Percentiles rank a stretch among this genome's conserved stretches.
Conservation (phyloP, 2,329 filamentous ascomycete genomes). For the Blastomyces emzantsi region DNA sequence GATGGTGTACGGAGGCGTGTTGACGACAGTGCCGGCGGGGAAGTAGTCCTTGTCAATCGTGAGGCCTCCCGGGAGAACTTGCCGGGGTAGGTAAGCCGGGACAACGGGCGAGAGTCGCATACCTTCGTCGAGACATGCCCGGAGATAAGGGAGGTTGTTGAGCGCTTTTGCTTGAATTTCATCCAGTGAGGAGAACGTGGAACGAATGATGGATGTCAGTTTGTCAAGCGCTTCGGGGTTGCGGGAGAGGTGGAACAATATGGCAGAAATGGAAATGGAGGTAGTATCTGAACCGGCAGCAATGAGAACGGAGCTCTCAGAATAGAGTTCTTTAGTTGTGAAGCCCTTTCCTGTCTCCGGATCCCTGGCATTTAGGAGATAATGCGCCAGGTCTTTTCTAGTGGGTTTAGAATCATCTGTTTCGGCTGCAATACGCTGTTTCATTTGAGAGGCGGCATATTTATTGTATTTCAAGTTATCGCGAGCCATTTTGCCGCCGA, state of each 20-base stretch:
- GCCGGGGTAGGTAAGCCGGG: constrained; percentile 22
- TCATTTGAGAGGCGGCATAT: constrained; percentile 30
- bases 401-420: constrained; percentile 19
- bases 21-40: constrained; percentile 27
- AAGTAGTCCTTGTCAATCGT: constrained; percentile 26
- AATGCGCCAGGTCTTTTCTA: constrained; percentile 42
- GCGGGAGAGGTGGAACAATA: constrained; percentile 34
- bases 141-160: constrained; percentile 32
- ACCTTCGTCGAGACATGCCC: constrained; percentile 36
- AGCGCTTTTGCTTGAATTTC: constrained; percentile 29
- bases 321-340: constrained; percentile 40
- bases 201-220: constrained; percentile 28
- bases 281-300: constrained; percentile 41
- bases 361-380: constrained; percentile 41
- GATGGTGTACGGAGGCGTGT: constrained; percentile 27
- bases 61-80: constrained; percentile 24
- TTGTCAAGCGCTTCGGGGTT: constrained; percentile 26
- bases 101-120: constrained; percentile 28
- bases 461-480: constrained; percentile 13
- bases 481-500: constrained; percentile 17
- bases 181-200: constrained; percentile 29
- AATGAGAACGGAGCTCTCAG: constrained; percentile 43
- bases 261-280: constrained; percentile 29
- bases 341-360: constrained; percentile 38
- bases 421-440: constrained; percentile 32